These are phyloP conservation scores for Saccharomycopsis vini DNA, from an alignment of 805 yeast genomes.

Conservation along the genomic window DNA sequence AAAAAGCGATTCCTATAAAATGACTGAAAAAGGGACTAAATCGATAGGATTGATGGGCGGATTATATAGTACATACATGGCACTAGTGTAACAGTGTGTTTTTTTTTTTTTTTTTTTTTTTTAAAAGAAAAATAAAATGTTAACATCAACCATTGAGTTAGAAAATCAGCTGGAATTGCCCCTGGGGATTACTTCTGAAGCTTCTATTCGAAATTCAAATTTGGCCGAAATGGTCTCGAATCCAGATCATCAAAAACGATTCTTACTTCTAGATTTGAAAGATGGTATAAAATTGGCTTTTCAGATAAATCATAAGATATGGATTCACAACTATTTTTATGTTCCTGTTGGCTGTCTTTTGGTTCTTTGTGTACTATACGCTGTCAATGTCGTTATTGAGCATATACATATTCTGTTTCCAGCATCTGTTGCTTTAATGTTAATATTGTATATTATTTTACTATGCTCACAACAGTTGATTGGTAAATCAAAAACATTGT, in stretches of 20 bases:
- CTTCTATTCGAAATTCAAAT: background rate
- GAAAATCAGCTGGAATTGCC: background rate
- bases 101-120: no score
- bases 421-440: slow-evolving; percentile 63
- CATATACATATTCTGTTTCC: slow-evolving; percentile 49
- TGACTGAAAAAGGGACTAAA: no score
- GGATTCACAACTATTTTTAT: slow-evolving; percentile 37
- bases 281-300: slow-evolving; percentile 2
- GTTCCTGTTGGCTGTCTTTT: slow-evolving; percentile 42
- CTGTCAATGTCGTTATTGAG: slow-evolving; percentile 39
- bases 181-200: background rate
- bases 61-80: no score
- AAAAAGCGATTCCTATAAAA: no score
- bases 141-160: no score
- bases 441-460: slow-evolving; percentile 42
- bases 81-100: no score
- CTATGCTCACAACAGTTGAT: slow-evolving; percentile 30
- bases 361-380: slow-evolving; percentile 41
- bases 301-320: slow-evolving; percentile 7
- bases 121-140: no score
- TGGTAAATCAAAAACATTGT: slow-evolving; percentile 28
- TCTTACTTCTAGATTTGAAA: slow-evolving; percentile 3
- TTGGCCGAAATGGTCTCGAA: background rate
- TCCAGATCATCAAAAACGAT: background rate
- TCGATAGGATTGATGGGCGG: no score